These are phyloP conservation scores for Apiospora sp. DNA, from an alignment of 2,329 filamentous ascomycete genomes.

Conservation along the genomic window DNA sequence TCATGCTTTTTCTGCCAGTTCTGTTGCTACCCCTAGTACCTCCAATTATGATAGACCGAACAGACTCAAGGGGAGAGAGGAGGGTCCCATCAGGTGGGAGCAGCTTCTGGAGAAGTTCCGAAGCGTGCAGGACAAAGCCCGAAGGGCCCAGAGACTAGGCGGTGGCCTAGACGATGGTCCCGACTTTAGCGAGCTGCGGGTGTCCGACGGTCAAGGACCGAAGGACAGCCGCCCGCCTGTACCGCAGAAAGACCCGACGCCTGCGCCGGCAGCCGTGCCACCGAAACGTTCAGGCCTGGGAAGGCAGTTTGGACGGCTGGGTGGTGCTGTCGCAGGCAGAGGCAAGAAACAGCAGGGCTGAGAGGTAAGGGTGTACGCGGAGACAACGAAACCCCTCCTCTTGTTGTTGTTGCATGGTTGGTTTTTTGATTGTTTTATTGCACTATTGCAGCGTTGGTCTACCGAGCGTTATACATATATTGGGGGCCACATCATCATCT, in stretches of 20 bases:
- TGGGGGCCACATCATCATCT: conserved; percentile 10
- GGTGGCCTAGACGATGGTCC: conserved; percentile 57
- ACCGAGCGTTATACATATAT: conserved; percentile 9
- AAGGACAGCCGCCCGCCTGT: conserved; percentile 50
- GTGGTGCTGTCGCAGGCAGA: conserved; percentile 74
- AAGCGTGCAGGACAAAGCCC: conserved; percentile 84
- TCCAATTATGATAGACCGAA: conserved; percentile 76
- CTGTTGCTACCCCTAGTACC: conserved; percentile 44
- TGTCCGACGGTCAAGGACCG: conserved; percentile 50
- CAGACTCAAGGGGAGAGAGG: conserved; percentile 81
- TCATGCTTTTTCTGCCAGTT: conserved; percentile 39
- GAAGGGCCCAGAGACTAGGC: conserved; percentile 71
- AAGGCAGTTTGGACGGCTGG: conserved; percentile 73
- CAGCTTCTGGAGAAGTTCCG: conserved; percentile 96
- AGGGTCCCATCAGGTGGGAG: conserved; percentile 86
- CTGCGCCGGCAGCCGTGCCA: conserved; percentile 50
- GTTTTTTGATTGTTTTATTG: conserved; percentile 1
- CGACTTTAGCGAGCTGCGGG: conserved; percentile 50
- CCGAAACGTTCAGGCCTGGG: conserved; percentile 70
- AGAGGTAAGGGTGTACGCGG: not conserved
- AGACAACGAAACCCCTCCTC: not conserved
- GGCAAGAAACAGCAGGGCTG: conserved; percentile 58
- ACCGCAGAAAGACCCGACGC: conserved; percentile 58
- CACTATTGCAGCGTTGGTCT: not conserved
- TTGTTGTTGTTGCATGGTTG: not conserved